These are phyloP conservation scores for Plasmodium billcollinsi DNA, from an alignment of 169 alveolate species.

Conservation along the genomic window DNA sequence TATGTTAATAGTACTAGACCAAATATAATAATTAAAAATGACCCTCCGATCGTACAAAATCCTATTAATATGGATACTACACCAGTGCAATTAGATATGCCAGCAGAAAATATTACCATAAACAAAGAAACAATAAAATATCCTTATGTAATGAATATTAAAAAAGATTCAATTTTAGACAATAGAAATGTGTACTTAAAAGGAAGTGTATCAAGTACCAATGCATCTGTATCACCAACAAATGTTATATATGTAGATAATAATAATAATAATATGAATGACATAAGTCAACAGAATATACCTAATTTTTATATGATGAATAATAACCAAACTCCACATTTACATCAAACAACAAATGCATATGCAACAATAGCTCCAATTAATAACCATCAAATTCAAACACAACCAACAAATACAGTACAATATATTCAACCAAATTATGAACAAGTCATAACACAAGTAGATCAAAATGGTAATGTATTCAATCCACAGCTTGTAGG, in stretches of 20 bases:
- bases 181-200: slow-evolving; percentile 20
- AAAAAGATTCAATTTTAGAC: slow-evolving; percentile 19
- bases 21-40: slow-evolving; percentile 84
- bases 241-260: slow-evolving; percentile 41
- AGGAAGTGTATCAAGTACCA: not conserved
- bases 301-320: slow-evolving; percentile 58
- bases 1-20: slow-evolving; percentile 86
- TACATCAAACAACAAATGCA: slow-evolving; percentile 15
- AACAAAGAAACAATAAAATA: slow-evolving; percentile 55
- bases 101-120: slow-evolving; percentile 52
- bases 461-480: slow-evolving; percentile 12
- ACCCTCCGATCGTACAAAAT: slow-evolving; percentile 67
- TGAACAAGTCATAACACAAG: slow-evolving; percentile 12
- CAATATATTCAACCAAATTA: slow-evolving; percentile 21
- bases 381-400: slow-evolving; percentile 23
- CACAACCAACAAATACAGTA: not conserved
- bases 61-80: slow-evolving; percentile 77
- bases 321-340: slow-evolving; percentile 7
- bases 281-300: slow-evolving; percentile 9
- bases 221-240: slow-evolving; percentile 8
- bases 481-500: slow-evolving; percentile 21
- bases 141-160: slow-evolving; percentile 22
- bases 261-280: slow-evolving; percentile 1
- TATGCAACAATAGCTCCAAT: slow-evolving; percentile 8
- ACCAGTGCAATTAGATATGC: slow-evolving; percentile 74